phyloP scores from a whole-genome alignment of 805 yeast species.

The Barnettozyma vustinii region DNA sequence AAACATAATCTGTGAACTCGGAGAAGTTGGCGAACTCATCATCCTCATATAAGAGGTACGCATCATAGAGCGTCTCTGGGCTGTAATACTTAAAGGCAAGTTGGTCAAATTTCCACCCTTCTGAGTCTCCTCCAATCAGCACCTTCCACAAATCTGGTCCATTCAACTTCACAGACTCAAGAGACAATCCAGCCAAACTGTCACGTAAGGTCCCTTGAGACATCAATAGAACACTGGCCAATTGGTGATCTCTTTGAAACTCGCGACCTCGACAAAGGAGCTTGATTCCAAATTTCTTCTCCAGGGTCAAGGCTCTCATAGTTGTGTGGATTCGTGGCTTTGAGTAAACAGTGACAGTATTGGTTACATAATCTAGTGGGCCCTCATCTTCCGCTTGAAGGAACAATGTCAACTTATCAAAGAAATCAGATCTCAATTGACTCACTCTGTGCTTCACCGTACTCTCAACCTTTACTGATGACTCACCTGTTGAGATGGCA shows the following conservation, averaged over 20 bases:
- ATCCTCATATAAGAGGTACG: not conserved
- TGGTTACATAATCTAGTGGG: not conserved
- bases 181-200: not conserved
- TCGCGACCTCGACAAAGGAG: not conserved
- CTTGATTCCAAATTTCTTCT: constrained; percentile 1
- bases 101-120: not conserved
- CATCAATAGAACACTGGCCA: not conserved
- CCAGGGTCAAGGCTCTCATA: constrained; percentile 1
- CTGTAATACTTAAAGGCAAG: not conserved
- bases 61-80: not conserved
- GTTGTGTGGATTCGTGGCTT: not conserved
- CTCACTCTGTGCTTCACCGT: not conserved
- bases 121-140: not conserved
- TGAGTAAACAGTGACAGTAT: not conserved
- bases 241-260: not conserved
- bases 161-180: too few relatives aligned
- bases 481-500: not conserved
- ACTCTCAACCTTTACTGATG: not conserved
- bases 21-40: not conserved
- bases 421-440: not conserved
- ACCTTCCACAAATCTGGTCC: not conserved
- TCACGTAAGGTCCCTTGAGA: not conserved
- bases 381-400: not conserved
- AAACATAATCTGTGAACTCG: not conserved
- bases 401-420: not conserved